These are phyloP conservation scores for Cairneyella variabilis DNA, from an alignment of 495 filamentous ascomycete species.

Conservation along the genomic window DNA sequence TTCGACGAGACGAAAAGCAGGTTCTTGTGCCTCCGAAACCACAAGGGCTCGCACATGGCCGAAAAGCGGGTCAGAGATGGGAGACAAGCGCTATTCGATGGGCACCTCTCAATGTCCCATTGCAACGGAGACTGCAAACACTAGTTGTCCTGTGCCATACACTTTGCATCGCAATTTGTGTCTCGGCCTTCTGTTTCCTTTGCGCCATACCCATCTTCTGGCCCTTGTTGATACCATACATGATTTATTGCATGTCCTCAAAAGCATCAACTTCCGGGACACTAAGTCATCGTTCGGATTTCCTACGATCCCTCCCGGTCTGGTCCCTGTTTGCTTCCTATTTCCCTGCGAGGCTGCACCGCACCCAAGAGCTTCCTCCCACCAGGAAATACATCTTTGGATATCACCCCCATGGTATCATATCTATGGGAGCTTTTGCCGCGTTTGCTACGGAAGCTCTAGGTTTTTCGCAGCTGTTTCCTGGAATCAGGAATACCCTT, in stretches of 20 bases:
- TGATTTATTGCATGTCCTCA: slow-evolving; percentile 79
- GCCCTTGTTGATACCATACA: slow-evolving; percentile 88
- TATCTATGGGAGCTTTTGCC: slow-evolving; percentile 90
- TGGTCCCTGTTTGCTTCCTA: slow-evolving; percentile 92
- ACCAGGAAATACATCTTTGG: slow-evolving; percentile 96
- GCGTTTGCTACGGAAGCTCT: slow-evolving; percentile 89
- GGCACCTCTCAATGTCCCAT: slow-evolving; percentile 83
- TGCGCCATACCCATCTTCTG: slow-evolving; percentile 87
- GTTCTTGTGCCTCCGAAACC: background rate
- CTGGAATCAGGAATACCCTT: slow-evolving; percentile 91
- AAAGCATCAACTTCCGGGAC: slow-evolving; percentile 69
- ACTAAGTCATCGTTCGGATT: slow-evolving; percentile 66
- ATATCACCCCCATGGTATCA: slow-evolving; percentile 81
- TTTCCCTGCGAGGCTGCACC: slow-evolving; percentile 85
- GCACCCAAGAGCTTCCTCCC: slow-evolving; percentile 71
- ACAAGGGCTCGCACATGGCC: slow-evolving; percentile 16
- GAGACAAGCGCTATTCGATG: slow-evolving; percentile 53
- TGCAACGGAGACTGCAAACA: slow-evolving; percentile 84
- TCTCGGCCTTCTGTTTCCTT: slow-evolving; percentile 85
- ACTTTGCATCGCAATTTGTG: slow-evolving; percentile 67
- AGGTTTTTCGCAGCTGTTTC: slow-evolving; percentile 85
- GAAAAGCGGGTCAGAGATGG: slow-evolving; percentile 27
- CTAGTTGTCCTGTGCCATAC: slow-evolving; percentile 82
- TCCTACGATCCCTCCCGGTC: slow-evolving; percentile 66
- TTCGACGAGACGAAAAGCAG: slow-evolving; percentile 4